Evolutionary conservation across 2,329 filamentous ascomycete species (phyloP), one percentile per base, ranked within the genome.

Genomic region (Dactylonectria estremocensis): DNA sequence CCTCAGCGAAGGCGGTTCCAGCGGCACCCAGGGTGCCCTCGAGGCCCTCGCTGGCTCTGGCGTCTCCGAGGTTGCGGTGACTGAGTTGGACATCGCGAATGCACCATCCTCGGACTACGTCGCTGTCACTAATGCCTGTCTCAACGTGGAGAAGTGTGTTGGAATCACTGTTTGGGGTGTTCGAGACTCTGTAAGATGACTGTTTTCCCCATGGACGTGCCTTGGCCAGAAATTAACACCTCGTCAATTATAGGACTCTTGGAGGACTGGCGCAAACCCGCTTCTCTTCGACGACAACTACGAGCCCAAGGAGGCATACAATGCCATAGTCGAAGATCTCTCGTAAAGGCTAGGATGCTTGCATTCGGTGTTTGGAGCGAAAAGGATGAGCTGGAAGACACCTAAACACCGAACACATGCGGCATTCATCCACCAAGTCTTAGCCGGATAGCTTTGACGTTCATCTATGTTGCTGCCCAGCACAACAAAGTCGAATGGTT

Each of bases 131-230:
- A 84, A 87, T 54, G 90, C 87, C 7, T 93, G 91, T 73, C 77
- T 91, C 35, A 80, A 84, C 20, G 81, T 89, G 54, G 66, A 82
- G 7, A 88, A 89, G 77, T 93, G 91, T 75, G 85, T 91, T 3
- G 90, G 90, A 57, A 87, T 93, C 68, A 92, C 90, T 0, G 88
- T 91, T 46, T 92, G 91, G 86, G 85, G 85, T 67, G 83, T 86
- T 14, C 79, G 82, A 8, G 86, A 87, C 66, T 72, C 61, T 24
- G 55, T 64, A 53, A 37, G 61, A 43, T 43, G 10, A 13, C 37
- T 40, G 14, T 14, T 40, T 40, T 11, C 4, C 3, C 3, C 13
- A 40, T 40, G 2, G 2, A 40, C 37, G 37, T n/a, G 13, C 13
- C 13, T 14, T 6, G 16, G 5, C 5, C 5, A 6, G 5, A 40